Evolutionary conservation across 192 early-diverging fungal genomes (phyloP).

Genomic region (Umbelopsis ramanniana): DNA sequence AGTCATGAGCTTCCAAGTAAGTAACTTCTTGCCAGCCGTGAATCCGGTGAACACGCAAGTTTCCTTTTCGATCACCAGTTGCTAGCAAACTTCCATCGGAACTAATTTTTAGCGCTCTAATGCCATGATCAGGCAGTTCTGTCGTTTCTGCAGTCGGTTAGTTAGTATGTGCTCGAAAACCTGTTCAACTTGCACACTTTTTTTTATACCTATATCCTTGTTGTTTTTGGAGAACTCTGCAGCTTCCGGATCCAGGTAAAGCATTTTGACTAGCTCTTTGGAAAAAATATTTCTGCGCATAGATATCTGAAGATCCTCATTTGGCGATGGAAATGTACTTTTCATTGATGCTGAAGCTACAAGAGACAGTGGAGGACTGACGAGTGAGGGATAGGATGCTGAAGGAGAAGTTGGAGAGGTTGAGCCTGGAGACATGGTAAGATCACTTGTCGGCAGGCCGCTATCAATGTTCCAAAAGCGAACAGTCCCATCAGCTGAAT

Average conservation of each 20-base stretch:
- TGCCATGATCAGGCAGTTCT: constrained; percentile 60
- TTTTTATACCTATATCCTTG: constrained; percentile 27
- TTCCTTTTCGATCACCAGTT: constrained; percentile 74
- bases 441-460: constrained; percentile 17
- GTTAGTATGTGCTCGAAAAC: not conserved
- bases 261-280: constrained; percentile 58
- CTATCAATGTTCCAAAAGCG: constrained; percentile 78
- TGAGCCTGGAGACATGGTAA: constrained; percentile 9
- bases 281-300: constrained; percentile 61
- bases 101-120: constrained; percentile 69
- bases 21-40: constrained; percentile 61
- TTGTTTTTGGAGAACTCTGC: constrained; percentile 36
- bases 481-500: constrained; percentile 78
- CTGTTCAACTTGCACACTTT: not conserved
- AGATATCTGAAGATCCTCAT: not conserved
- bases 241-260: constrained; percentile 60
- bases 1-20: constrained; percentile 77
- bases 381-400: not conserved
- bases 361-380: constrained; percentile 12
- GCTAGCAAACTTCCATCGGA: constrained; percentile 68
- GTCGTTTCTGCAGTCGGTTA: constrained; percentile 28
- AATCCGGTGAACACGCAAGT: constrained; percentile 70
- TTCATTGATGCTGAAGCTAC: constrained; percentile 8
- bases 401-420: constrained; percentile 21
- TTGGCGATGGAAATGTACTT: constrained; percentile 1